Evolutionary conservation across 2,329 filamentous ascomycete genomes (phyloP).

Genomic region (Samsoniella hepiali): DNA sequence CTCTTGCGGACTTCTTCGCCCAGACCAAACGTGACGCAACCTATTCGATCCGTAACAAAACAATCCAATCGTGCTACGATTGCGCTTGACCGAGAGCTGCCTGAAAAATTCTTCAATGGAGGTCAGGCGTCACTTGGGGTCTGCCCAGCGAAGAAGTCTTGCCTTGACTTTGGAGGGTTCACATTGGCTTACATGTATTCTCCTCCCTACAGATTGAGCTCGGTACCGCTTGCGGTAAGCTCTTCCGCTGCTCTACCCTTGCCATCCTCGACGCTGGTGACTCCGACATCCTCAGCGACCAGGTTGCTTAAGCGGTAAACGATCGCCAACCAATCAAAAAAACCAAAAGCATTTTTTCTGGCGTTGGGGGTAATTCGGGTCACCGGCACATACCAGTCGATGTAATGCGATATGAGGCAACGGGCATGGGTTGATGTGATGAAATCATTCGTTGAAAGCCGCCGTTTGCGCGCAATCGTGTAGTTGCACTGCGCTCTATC

Average conservation of each 20-base stretch:
- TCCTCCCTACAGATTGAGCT: conserved; percentile 76
- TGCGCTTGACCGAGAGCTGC: conserved; percentile 16
- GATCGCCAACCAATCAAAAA: conserved; percentile 13
- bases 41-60: conserved; percentile 19
- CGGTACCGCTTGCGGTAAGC: conserved; percentile 96
- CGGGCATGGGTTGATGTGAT: conserved; percentile 20
- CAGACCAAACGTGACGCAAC: conserved; percentile 17
- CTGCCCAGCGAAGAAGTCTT: conserved; percentile 90
- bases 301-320: conserved; percentile 52
- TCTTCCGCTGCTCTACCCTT: conserved; percentile 98
- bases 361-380: conserved; percentile 43
- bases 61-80: conserved; percentile 10
- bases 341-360: conserved; percentile 27
- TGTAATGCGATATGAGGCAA: conserved; percentile 33
- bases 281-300: conserved; percentile 91
- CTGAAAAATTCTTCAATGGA: neutral
- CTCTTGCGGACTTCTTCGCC: conserved; percentile 24
- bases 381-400: conserved; percentile 38
- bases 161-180: conserved; percentile 82
- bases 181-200: conserved; percentile 54
- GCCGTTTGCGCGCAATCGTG: neutral
- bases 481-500: neutral
- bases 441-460: conserved; percentile 12
- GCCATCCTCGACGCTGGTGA: conserved; percentile 95
- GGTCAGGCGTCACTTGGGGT: conserved; percentile 36